Evolutionary conservation across 2,329 filamentous ascomycete genomes (phyloP).

Genomic region (Setomelanomma holmii): DNA sequence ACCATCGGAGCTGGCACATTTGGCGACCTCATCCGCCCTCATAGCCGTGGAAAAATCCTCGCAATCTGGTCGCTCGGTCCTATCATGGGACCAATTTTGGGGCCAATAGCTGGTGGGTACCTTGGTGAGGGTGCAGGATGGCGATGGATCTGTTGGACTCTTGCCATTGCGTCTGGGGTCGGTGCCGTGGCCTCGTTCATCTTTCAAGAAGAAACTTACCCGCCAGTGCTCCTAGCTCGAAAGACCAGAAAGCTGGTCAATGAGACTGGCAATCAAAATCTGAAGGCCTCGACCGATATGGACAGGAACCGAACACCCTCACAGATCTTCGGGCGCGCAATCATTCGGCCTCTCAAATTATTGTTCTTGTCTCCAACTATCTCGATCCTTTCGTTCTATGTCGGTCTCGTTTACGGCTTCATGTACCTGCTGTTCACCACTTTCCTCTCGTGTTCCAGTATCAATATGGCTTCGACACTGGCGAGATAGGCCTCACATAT

Average conservation of each 20-base stretch:
- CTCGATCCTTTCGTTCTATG: constrained; percentile 15
- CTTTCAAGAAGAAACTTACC: constrained; percentile 72
- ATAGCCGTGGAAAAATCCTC: constrained; percentile 25
- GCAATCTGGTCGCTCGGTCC: constrained; percentile 24
- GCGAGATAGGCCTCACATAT: constrained; percentile 26
- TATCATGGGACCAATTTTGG: constrained; percentile 18
- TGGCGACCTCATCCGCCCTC: constrained; percentile 26
- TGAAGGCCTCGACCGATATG: constrained; percentile 8
- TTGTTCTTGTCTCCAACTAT: constrained; percentile 54
- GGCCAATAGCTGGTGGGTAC: constrained; percentile 21
- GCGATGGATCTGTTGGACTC: constrained; percentile 36
- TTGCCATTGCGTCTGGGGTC: constrained; percentile 49
- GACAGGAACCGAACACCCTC: constrained; percentile 6
- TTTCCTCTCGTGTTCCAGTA: constrained; percentile 30
- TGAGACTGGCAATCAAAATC: constrained; percentile 14
- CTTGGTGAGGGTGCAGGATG: constrained; percentile 16
- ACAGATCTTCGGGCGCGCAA: constrained; percentile 22
- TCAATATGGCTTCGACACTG: constrained; percentile 22
- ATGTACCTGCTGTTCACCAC: constrained; percentile 41
- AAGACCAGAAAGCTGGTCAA: constrained; percentile 15
- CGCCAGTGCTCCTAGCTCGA: constrained; percentile 67
- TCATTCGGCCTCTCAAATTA: constrained; percentile 61
- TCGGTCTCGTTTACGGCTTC: constrained; percentile 44
- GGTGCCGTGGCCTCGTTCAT: constrained; percentile 32
- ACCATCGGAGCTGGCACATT: constrained; percentile 29